A percentile compares a stretch with the other conserved stretches of the same genome.
Evolutionary conservation across 2,329 filamentous ascomycete genomes (phyloP).

Genomic region (Trichoderma arundinaceum): DNA sequence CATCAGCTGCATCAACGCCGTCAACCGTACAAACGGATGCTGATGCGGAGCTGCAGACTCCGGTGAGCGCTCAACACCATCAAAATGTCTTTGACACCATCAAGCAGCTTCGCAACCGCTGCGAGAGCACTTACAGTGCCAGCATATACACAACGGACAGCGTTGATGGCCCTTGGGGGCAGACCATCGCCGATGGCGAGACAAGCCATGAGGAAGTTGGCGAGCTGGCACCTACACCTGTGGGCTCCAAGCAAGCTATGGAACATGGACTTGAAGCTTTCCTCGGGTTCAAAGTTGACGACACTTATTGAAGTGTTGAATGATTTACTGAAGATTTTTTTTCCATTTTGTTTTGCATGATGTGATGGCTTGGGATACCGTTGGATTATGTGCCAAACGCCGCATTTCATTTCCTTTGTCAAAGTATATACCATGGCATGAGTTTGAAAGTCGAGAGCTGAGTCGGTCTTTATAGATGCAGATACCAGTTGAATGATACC

Average conservation of each 20-base stretch:
- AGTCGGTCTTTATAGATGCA: constrained; percentile 29
- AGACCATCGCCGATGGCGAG: constrained; percentile 6
- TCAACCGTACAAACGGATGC: constrained; percentile 42
- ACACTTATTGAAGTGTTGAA: constrained; percentile 17
- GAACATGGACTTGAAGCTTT: constrained; percentile 20
- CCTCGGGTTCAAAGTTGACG: constrained; percentile 23
- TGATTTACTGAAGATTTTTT: constrained; percentile 1
- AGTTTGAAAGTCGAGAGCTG: constrained; percentile 10
- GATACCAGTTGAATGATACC: constrained; percentile 31
- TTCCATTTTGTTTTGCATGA: constrained; percentile 22
- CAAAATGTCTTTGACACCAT: constrained; percentile 39
- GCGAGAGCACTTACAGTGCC: constrained; percentile 30
- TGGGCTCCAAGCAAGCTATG: constrained; percentile 45
- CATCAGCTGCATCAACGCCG: constrained; percentile 37
- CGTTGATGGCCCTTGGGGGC: constrained; percentile 9
- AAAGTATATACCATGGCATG: constrained; percentile 26
- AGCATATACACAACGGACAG: constrained; percentile 23
- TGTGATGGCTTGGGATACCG: constrained; percentile 15
- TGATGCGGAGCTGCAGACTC: constrained; percentile 48
- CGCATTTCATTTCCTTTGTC: constrained; percentile 30
- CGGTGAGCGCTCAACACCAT: constrained; percentile 37
- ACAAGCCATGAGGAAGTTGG: constrained; percentile 38
- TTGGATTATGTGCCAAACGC: constrained; percentile 21
- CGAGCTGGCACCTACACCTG: constrained; percentile 28
- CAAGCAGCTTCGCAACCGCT: constrained; percentile 41